Evolutionary conservation across 2,329 filamentous ascomycete genomes (phyloP).

Genomic region (Grosmannia penicillata): DNA sequence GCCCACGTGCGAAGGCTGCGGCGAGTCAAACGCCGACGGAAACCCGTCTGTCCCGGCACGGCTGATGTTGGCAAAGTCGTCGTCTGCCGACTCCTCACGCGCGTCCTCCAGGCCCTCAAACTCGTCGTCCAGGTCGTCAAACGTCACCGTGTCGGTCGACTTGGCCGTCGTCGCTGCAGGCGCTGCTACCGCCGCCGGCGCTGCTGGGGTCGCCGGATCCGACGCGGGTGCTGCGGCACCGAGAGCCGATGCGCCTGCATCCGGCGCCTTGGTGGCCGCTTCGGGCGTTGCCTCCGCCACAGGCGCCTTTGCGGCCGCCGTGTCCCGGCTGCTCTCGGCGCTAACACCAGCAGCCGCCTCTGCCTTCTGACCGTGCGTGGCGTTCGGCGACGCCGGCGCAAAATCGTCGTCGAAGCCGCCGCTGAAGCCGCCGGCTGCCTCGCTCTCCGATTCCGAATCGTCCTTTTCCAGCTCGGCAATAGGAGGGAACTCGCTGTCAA

Average conservation of each 20-base stretch:
- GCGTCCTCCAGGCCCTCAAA: conserved; percentile 76
- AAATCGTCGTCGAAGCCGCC: conserved; percentile 87
- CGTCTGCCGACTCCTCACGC: conserved; percentile 64
- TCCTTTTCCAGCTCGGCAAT: conserved; percentile 76
- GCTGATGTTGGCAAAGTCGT: conserved; percentile 64
- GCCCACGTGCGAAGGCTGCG: conserved; percentile 25
- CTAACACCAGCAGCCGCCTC: neutral
- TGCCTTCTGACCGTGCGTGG: conserved; percentile 11
- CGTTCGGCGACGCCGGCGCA: conserved; percentile 54
- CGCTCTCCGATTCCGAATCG: conserved; percentile 68
- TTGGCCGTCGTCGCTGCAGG: neutral
- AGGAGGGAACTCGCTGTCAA: conserved; percentile 76
- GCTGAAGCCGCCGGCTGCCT: conserved; percentile 72
- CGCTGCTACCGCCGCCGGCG: neutral
- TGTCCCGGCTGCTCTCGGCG: neutral
- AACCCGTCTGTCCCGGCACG: conserved; percentile 62
- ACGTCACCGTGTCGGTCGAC: too few species aligned
- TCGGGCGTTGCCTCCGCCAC: too few species aligned
- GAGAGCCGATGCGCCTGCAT: neutral
- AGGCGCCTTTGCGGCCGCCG: too few species aligned
- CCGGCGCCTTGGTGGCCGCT: neutral
- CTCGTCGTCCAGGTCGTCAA: conserved; percentile 65
- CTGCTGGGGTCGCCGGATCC: neutral
- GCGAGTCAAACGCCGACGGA: conserved; percentile 68
- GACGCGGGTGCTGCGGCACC: neutral